A percentile compares a stretch with the other conserved stretches of the same genome.
Conservation (phyloP, 306 rosid genomes). For the Gynostemma pentaphyllum region DNA sequence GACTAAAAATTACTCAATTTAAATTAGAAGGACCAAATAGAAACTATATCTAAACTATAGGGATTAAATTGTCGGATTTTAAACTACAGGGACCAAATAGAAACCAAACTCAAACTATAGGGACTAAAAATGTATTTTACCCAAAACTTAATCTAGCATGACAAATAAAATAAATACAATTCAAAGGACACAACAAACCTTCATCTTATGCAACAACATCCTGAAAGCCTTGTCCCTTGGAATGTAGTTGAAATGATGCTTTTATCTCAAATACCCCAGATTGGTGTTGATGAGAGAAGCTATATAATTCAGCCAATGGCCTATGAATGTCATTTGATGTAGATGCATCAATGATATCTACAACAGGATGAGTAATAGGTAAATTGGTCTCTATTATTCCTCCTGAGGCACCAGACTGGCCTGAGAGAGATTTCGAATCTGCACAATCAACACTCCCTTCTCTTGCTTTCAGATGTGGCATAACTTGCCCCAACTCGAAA, state of each 20-base stretch:
- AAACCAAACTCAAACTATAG: slow-evolving; percentile 19
- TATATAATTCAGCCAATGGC: slow-evolving; percentile 19
- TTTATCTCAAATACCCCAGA: slow-evolving; percentile 25
- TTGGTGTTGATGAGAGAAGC: slow-evolving; percentile 24
- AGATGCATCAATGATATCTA: slow-evolving; percentile 16
- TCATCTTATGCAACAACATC: slow-evolving; percentile 29
- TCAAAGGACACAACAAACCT: slow-evolving; percentile 24
- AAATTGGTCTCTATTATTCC: slow-evolving; percentile 22
- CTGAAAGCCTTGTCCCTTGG: slow-evolving; percentile 27
- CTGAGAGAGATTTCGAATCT: slow-evolving; percentile 20
- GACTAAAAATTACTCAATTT: no score
- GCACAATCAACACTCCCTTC: slow-evolving; percentile 14
- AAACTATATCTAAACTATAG: no score
- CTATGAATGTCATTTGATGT: slow-evolving; percentile 12
- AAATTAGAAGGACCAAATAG: no score
- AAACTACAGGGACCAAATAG: no score
- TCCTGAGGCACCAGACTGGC: slow-evolving; percentile 15
- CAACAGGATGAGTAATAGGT: slow-evolving; percentile 18
- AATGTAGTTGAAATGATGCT: slow-evolving; percentile 20
- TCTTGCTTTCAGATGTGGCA: slow-evolving; percentile 36
- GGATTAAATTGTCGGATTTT: no score
- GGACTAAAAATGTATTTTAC: neutral
- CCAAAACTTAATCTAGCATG: neutral
- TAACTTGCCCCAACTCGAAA: slow-evolving; percentile 33
- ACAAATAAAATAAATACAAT: neutral